phyloP scores from a whole-genome alignment of 768 basidiomycete species.

The Russula emetica region DNA sequence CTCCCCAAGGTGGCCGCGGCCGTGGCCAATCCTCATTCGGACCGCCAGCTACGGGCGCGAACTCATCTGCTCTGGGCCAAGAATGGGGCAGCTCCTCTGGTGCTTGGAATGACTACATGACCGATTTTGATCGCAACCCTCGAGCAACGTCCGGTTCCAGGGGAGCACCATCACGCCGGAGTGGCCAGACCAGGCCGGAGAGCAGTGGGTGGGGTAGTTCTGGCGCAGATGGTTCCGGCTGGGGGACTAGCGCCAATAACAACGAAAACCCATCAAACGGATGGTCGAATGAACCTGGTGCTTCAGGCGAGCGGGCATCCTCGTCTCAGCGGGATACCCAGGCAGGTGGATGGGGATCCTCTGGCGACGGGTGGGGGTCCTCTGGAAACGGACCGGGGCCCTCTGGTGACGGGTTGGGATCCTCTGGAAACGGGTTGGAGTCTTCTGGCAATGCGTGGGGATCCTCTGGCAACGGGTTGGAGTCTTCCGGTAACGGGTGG shows the following conservation, averaged over 20 bases:
- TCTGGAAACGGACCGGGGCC: background rate
- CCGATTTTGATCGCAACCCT: background rate
- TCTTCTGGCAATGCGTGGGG: background rate
- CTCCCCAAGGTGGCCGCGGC: conserved; percentile 5
- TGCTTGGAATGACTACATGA: conserved; percentile 18
- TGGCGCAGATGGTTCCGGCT: conserved; percentile 1
- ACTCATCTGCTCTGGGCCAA: background rate
- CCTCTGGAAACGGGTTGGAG: too few species aligned
- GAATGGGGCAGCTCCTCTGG: conserved; percentile 4
- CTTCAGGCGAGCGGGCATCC: background rate
- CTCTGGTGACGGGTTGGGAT: background rate
- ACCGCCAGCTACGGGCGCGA: background rate
- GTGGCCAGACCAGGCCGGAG: background rate
- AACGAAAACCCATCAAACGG: background rate
- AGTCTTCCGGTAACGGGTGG: background rate
- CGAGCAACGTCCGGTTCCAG: conserved; percentile 1
- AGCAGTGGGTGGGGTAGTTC: conserved; percentile 15
- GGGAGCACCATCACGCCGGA: conserved; percentile 1
- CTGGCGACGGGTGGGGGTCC: conserved; percentile 4
- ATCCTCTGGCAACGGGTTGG: conserved; percentile 1
- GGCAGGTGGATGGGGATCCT: conserved; percentile 4
- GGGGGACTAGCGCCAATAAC: conserved; percentile 1
- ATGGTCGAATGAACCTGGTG: conserved; percentile 1
- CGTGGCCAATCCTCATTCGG: conserved; percentile 12
- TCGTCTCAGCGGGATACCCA: background rate